Evolutionary conservation across 1,284 basidiomycete genomes (phyloP).

Genomic region (Moesziomyces parantarcticus): DNA sequence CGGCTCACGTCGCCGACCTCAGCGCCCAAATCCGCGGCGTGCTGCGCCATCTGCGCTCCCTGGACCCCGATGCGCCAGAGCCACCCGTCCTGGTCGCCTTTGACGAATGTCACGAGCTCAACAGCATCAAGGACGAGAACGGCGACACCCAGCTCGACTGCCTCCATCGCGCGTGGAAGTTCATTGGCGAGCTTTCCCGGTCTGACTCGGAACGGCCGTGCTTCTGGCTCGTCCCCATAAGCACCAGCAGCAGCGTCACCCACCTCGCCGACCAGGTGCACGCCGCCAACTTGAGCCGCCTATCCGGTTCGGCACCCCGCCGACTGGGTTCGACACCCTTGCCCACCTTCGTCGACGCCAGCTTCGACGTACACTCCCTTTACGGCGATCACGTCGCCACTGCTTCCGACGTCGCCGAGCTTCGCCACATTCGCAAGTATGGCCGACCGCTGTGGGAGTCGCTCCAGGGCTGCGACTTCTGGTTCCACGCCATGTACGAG

Average conservation of each 20-base stretch:
- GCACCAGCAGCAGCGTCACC: constrained; percentile 21
- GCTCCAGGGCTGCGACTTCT: not conserved
- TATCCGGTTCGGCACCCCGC: too few relatives aligned
- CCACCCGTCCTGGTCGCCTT: constrained; percentile 17
- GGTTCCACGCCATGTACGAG: constrained; percentile 2
- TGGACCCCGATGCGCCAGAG: not conserved
- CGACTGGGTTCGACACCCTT: not conserved
- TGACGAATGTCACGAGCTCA: constrained; percentile 25
- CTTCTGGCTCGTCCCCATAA: constrained; percentile 26
- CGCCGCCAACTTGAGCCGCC: not conserved
- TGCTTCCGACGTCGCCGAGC: constrained; percentile 1
- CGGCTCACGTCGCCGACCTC: not conserved
- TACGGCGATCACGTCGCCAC: constrained; percentile 1
- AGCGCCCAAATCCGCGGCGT: not conserved
- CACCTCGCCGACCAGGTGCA: not conserved
- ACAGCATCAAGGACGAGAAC: not conserved
- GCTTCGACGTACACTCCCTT: constrained; percentile 10
- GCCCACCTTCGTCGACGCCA: constrained; percentile 11
- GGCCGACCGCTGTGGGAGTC: constrained; percentile 26
- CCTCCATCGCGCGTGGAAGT: constrained; percentile 19
- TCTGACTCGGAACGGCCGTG: not conserved
- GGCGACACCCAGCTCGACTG: constrained; percentile 5
- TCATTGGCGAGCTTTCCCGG: not conserved
- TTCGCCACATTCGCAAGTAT: constrained; percentile 9
- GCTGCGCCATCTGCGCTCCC: not conserved